These are phyloP conservation scores for Suillus decipiens DNA, from an alignment of 768 basidiomycete genomes.

Conservation along the genomic window DNA sequence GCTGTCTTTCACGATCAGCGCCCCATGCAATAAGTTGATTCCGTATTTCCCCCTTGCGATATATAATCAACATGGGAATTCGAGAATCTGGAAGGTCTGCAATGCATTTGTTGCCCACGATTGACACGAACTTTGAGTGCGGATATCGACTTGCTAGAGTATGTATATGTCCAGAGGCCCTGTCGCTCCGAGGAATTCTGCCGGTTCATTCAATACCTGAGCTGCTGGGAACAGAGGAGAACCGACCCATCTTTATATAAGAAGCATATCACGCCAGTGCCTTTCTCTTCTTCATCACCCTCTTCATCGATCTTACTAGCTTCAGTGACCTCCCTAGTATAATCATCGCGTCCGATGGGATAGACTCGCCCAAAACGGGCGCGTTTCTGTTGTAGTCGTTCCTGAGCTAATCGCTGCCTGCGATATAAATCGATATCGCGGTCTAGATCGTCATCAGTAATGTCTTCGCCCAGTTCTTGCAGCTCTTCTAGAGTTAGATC, in stretches of 20 bases:
- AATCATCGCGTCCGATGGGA: conserved; percentile 91
- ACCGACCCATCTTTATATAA: conserved; percentile 94
- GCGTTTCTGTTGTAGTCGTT: conserved; percentile 54
- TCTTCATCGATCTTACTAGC: conserved; percentile 74
- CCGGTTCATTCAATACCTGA: conserved; percentile 6
- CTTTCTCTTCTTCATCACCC: conserved; percentile 64
- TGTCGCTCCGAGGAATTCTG: conserved; percentile 82
- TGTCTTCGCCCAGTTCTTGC: conserved; percentile 69
- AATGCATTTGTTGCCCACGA: conserved; percentile 93
- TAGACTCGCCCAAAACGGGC: conserved; percentile 83
- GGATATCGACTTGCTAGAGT: conserved; percentile 82
- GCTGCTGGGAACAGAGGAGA: not conserved
- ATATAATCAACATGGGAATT: conserved; percentile 89
- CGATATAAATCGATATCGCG: conserved; percentile 69
- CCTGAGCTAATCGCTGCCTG: conserved; percentile 63
- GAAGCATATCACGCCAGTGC: conserved; percentile 93
- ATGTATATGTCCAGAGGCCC: conserved; percentile 67
- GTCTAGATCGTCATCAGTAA: conserved; percentile 73
- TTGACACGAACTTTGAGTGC: conserved; percentile 93
- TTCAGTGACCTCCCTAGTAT: conserved; percentile 93
- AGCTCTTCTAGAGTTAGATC: conserved; percentile 66
- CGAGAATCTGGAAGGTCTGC: conserved; percentile 92
- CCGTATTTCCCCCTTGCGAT: conserved; percentile 87
- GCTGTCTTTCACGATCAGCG: conserved; percentile 69
- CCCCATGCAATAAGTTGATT: conserved; percentile 88